phyloP scores from a whole-genome alignment of 2,329 filamentous ascomycete species.

The Fusarium duplospermum region DNA sequence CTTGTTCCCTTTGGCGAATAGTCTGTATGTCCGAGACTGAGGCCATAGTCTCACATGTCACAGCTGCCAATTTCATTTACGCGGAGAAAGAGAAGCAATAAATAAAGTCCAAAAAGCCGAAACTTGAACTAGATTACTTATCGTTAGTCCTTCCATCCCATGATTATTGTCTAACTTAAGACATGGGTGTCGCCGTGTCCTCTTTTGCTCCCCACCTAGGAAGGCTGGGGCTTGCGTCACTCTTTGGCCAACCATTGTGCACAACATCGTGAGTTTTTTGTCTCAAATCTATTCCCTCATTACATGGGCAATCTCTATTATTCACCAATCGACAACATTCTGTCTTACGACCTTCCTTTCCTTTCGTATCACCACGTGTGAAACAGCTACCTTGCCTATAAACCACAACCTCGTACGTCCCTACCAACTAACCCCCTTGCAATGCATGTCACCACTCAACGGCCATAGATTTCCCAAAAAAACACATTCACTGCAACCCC shows the following conservation, averaged over 20 bases:
- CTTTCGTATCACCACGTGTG: not conserved
- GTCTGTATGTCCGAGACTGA: not conserved
- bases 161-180: not conserved
- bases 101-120: no score
- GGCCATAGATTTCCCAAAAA: not conserved
- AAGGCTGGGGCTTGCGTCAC: not conserved
- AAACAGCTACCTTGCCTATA: not conserved
- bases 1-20: constrained; percentile 37
- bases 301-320: not conserved
- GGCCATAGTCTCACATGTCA: not conserved
- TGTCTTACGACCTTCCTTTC: not conserved
- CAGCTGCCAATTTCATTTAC: constrained; percentile 41
- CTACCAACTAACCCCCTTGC: not conserved
- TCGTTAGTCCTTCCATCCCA: not conserved
- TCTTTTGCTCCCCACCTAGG: not conserved
- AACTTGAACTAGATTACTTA: not conserved
- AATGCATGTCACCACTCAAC: not conserved
- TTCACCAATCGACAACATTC: not conserved
- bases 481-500: not conserved
- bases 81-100: constrained; percentile 35
- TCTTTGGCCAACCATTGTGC: not conserved
- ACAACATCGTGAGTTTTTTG: not conserved
- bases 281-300: not conserved
- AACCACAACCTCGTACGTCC: not conserved
- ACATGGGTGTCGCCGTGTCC: not conserved